These are phyloP conservation scores for Taiozyma onychis DNA, from an alignment of 1,139 yeast genomes.

Conservation along the genomic window DNA sequence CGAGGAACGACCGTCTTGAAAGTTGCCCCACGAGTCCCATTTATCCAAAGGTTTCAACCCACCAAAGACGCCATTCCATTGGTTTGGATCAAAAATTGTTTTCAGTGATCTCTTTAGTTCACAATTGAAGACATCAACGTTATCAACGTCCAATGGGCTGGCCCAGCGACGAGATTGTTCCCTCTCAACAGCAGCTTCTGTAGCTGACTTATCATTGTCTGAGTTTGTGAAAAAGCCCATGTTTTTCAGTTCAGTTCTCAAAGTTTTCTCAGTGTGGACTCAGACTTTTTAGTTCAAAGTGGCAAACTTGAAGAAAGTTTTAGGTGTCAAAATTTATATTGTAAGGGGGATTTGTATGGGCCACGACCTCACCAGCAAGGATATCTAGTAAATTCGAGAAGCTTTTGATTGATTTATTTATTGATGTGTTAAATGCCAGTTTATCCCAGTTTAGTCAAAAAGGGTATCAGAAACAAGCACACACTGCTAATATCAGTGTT, in stretches of 20 bases:
- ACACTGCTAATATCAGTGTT: too few species aligned
- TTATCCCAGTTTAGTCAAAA: too few species aligned
- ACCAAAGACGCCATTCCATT: constrained; percentile 1
- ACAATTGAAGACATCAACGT: neutral
- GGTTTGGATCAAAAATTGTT: constrained; percentile 1
- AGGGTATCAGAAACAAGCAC: too few species aligned
- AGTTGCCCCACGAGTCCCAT: constrained; percentile 11
- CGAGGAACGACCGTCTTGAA: constrained; percentile 8
- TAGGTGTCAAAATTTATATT: neutral
- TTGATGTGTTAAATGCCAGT: too few species aligned
- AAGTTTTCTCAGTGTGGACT: too few species aligned
- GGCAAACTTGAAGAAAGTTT: neutral
- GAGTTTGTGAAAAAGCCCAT: constrained; percentile 7
- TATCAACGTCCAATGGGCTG: neutral
- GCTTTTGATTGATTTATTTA: neutral
- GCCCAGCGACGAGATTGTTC: neutral
- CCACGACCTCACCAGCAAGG: too few species aligned
- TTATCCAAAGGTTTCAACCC: constrained; percentile 5
- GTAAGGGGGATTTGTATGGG: too few species aligned
- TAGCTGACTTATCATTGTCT: constrained; percentile 2
- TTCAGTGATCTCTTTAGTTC: neutral
- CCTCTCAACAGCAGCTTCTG: constrained; percentile 1
- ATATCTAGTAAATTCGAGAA: neutral
- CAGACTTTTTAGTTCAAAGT: neutral
- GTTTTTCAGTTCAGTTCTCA: neutral